Evolutionary conservation across 2,329 filamentous ascomycete genomes (phyloP), one percentile per base, ranked within the genome.

Genomic region (Elsinoe ampelina): DNA sequence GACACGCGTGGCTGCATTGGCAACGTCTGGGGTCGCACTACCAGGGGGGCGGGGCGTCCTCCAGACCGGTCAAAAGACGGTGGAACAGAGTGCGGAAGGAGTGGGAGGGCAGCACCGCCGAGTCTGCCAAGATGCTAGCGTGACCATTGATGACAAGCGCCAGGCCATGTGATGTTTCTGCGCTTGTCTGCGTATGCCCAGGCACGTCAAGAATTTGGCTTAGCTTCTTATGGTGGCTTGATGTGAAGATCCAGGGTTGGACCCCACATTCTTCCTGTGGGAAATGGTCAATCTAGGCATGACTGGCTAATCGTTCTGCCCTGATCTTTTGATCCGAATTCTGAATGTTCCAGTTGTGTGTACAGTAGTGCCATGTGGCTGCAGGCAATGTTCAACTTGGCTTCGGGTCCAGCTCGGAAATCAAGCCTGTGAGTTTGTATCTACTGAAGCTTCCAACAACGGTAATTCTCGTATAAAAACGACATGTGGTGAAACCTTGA

Each of bases 211-310:
- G 48, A 52, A 10, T 13, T 38, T 15, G 48, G 15, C 48, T 52
- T 52, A 52, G 48, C 48, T 38, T 36, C 48, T 52, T 38, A 20
- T 34, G 48, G 48, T 52, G 32, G 32, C 48, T 52, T 38, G 48
- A 38, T 52, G 34, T 34, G 48, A 10, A 52, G 32, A 52, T 52
- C 34, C 32, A 34, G 32, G 32, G 48, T 19, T 19, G 26, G 19
- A 15, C 48, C 34, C 30, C 32, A 36, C 48, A 20, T 43, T 20
- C 17, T 11, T 43, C 10, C 22, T 20, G 41, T 8, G 13, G 41
- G 6, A 11, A 22, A 22, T 43, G 41, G 17, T 22, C 45, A 50
- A 35, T 50, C 45, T 26, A 15, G 45, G 15, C n/a, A 6, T 8
- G 4, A 43, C 41, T 11, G 41, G 17, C 41, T 43, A 43, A 43